Evolutionary conservation across 2,329 filamentous ascomycete species (phyloP).

Genomic region (Diaporthe vexans): DNA sequence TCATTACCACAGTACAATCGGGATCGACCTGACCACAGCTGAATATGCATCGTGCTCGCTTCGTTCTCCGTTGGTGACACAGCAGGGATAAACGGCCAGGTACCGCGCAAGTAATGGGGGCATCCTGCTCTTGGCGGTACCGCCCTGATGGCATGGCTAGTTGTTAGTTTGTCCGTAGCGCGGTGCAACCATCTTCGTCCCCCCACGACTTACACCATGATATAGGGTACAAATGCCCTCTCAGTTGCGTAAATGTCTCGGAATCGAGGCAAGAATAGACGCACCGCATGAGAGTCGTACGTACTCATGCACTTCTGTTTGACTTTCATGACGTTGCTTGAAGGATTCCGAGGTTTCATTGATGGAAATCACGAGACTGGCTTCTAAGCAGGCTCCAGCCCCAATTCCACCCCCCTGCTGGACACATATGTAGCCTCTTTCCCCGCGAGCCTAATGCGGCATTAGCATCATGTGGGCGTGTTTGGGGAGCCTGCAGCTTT

Average conservation of each 20-base stretch:
- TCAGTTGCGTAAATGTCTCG: background rate
- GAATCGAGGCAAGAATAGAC: background rate
- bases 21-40: background rate
- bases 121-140: background rate
- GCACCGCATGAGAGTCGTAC: background rate
- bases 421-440: background rate
- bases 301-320: background rate
- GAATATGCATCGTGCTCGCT: background rate
- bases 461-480: slow-evolving; percentile 3
- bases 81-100: background rate
- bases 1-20: background rate
- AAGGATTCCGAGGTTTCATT: slow-evolving; percentile 20
- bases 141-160: background rate
- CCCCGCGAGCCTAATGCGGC: slow-evolving; percentile 20
- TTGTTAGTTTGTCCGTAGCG: background rate
- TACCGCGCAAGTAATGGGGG: background rate
- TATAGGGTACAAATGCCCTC: too few species aligned
- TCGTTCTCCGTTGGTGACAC: background rate
- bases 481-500: slow-evolving; percentile 11
- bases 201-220: background rate
- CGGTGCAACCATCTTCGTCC: background rate
- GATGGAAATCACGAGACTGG: background rate
- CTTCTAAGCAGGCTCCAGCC: slow-evolving; percentile 7
- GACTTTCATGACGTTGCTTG: too few species aligned
- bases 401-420: background rate